phyloP scores from a whole-genome alignment of 768 basidiomycete species.

The Tephrocybe sp. region DNA sequence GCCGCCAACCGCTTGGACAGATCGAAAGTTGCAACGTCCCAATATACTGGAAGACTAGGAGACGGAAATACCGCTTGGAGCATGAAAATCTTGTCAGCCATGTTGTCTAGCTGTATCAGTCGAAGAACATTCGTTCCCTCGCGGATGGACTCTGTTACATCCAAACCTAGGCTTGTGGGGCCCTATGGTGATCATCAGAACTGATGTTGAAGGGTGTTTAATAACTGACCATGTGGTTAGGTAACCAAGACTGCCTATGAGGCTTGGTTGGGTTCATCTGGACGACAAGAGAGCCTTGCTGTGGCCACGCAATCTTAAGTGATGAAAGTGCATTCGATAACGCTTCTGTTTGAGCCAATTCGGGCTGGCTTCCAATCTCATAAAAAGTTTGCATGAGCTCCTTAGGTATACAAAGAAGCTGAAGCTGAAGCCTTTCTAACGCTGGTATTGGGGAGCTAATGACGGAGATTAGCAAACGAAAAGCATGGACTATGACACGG shows the following conservation, averaged over 20 bases:
- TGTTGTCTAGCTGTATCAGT: constrained; percentile 47
- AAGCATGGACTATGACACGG: neutral
- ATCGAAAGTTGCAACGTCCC: constrained; percentile 6
- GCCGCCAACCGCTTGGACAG: neutral
- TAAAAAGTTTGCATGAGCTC: constrained; percentile 21
- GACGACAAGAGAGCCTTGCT: constrained; percentile 42
- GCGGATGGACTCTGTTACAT: constrained; percentile 40
- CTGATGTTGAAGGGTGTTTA: too few species aligned
- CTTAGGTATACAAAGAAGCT: constrained; percentile 33
- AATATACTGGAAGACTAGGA: neutral
- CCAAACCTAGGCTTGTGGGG: constrained; percentile 26
- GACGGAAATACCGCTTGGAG: constrained; percentile 33
- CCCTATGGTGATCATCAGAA: too few species aligned
- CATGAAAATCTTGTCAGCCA: constrained; percentile 43
- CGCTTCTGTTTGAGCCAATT: constrained; percentile 20
- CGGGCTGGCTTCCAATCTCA: constrained; percentile 10
- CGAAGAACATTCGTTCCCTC: constrained; percentile 48
- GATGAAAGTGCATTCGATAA: constrained; percentile 23
- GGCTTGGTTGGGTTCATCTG: constrained; percentile 40
- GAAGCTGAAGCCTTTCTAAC: constrained; percentile 25
- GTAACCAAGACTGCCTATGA: constrained; percentile 41
- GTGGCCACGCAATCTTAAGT: constrained; percentile 42
- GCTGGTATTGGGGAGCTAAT: neutral
- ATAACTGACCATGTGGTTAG: constrained; percentile 40
- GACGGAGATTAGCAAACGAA: neutral